Conservation (phyloP, 108 stramenopile species). For the Nitzschia palea region DNA sequence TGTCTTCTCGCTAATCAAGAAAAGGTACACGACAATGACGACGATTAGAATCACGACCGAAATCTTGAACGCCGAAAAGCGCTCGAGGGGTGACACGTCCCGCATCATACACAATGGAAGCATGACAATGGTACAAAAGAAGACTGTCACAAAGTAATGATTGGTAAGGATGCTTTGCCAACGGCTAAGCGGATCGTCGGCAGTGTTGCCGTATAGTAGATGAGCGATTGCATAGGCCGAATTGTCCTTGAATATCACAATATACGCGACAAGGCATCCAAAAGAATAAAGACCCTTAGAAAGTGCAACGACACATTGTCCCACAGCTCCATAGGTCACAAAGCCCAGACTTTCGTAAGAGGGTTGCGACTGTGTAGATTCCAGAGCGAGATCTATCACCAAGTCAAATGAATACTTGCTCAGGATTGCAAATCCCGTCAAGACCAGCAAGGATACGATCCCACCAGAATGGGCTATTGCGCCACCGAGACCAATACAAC, state of each 20-base stretch:
- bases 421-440: slow-evolving; percentile 48
- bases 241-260: slow-evolving; percentile 55
- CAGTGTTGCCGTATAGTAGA: slow-evolving; percentile 14
- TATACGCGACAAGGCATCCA: slow-evolving; percentile 59
- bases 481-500: slow-evolving; percentile 63
- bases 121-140: slow-evolving; percentile 47
- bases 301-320: slow-evolving; percentile 45
- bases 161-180: slow-evolving; percentile 28
- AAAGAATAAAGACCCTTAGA: slow-evolving; percentile 53
- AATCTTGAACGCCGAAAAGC: slow-evolving; percentile 52
- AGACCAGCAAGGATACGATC: slow-evolving; percentile 34
- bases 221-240: slow-evolving; percentile 40
- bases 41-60: slow-evolving; percentile 39
- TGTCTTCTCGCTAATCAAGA: neutral
- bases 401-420: slow-evolving; percentile 59
- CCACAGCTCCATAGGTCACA: slow-evolving; percentile 47
- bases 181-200: neutral
- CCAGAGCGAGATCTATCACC: slow-evolving; percentile 37
- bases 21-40: slow-evolving; percentile 47
- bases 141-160: slow-evolving; percentile 33
- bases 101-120: slow-evolving; percentile 54
- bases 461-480: slow-evolving; percentile 60
- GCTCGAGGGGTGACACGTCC: slow-evolving; percentile 49
- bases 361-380: neutral
- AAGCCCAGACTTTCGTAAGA: slow-evolving; percentile 54